Evolutionary conservation across 495 filamentous ascomycete species (phyloP), one percentile per base, ranked within the genome.

Genomic region (Saxophila tyrrhenica): DNA sequence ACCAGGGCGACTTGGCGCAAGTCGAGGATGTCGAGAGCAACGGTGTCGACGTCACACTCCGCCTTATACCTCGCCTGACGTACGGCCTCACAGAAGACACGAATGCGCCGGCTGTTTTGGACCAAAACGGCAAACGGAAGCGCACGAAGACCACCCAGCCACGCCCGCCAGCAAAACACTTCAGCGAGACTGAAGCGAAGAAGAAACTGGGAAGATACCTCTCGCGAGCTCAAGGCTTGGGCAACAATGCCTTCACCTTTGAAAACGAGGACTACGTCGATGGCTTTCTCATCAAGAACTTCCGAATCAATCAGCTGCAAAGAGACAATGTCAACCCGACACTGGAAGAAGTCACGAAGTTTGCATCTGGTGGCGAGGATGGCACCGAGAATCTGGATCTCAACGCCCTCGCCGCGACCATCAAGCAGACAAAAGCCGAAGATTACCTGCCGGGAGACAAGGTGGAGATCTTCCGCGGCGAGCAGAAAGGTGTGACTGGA

Each of bases 381-480:
- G 94, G 94, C 8, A 87, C 86, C 13, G 87, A 95, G 54, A 94
- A 92, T 55, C 74, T 99, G 25, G 94, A 99, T 71, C 77, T 99
- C 42, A 83, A 84, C 58, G 88, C 91, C 5, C 73, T 99, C 25
- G 87, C 89, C 29, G 83, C 86, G 51, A 94, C 86, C 48, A 70
- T 94, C 51, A 95, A 90, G 63, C 85, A 85, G 45, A 80, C 78
- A 32, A 82, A 80, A 21, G 79, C 82, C 11, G 83, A 87, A 23
- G 80, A 84, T 3, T 99, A 94, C 60, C 79, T 89, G 1, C 86
- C 89, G 0, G 94, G 94, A 22, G 94, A 99, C 62, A 80, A 87
- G 3, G 89, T 98, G 11, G 94, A 97, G 66, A 86, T 99, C 43
- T 97, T 88, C 63, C 82, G 94, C 56, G 94, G 94, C 54, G 94